phyloP scores from a whole-genome alignment of 1,139 yeast genomes.

The Pichia sp. region DNA sequence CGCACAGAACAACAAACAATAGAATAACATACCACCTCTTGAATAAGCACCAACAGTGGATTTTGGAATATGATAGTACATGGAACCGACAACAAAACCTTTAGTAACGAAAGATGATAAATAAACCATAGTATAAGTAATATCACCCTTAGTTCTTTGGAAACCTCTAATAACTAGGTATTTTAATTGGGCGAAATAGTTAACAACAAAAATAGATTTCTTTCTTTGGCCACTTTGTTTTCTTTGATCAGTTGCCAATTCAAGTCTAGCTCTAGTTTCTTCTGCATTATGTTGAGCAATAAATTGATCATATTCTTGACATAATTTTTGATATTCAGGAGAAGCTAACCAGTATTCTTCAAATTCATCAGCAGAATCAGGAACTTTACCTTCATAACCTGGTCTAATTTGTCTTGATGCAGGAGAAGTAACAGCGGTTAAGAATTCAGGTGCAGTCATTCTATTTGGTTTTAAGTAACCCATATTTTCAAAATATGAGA shows the following conservation, averaged over 20 bases:
- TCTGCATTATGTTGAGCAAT: constrained; percentile 28
- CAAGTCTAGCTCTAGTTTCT: constrained; percentile 34
- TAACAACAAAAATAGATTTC: constrained; percentile 40
- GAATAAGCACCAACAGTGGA: constrained; percentile 47
- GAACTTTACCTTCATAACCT: constrained; percentile 39
- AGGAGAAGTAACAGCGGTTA: constrained; percentile 71
- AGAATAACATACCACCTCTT: constrained; percentile 53
- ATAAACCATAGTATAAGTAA: constrained; percentile 38
- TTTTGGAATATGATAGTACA: constrained; percentile 41
- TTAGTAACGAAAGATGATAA: constrained; percentile 41
- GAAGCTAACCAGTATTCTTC: constrained; percentile 41
- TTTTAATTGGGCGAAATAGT: constrained; percentile 40
- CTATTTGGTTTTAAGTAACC: constrained; percentile 68
- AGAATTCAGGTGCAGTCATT: constrained; percentile 78
- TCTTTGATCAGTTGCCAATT: constrained; percentile 33
- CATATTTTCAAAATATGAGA: constrained; percentile 53
- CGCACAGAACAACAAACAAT: constrained; percentile 46
- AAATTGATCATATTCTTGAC: constrained; percentile 29
- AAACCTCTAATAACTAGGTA: constrained; percentile 43
- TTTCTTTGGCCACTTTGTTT: constrained; percentile 33
- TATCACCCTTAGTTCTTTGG: constrained; percentile 40
- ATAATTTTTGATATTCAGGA: constrained; percentile 31
- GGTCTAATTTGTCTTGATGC: constrained; percentile 50
- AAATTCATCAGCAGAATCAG: constrained; percentile 37
- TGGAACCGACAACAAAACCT: constrained; percentile 47